phyloP scores from a whole-genome alignment of 2,329 filamentous ascomycete genomes.

The Arthrinium puccinioides region DNA sequence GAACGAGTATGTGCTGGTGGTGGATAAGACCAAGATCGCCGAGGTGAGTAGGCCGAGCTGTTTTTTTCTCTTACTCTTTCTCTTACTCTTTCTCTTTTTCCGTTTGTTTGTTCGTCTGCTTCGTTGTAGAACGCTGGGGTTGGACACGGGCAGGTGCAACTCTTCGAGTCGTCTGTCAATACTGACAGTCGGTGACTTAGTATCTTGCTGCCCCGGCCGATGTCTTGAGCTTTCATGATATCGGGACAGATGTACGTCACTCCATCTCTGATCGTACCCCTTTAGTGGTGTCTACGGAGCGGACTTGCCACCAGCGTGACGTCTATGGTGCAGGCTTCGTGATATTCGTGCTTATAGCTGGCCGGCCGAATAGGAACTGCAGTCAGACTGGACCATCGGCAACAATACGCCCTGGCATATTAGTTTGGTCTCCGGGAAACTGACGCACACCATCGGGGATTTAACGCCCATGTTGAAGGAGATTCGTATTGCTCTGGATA shows the following conservation, averaged over 20 bases:
- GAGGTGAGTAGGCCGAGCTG: background rate
- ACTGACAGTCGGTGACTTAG: background rate
- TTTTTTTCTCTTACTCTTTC: too few species aligned
- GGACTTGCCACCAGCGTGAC: too few species aligned
- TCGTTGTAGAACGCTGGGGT: too few species aligned
- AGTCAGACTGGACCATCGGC: conserved; percentile 1
- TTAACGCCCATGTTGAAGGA: conserved; percentile 1
- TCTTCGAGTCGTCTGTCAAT: too few species aligned
- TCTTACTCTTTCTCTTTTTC: too few species aligned
- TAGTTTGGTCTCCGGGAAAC: background rate
- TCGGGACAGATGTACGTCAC: background rate
- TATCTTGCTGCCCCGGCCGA: background rate
- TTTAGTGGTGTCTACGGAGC: too few species aligned
- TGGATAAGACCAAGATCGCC: background rate
- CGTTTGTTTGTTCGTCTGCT: too few species aligned
- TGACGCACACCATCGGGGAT: background rate
- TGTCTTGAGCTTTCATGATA: background rate
- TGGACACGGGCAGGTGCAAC: too few species aligned
- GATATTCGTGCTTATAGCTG: background rate
- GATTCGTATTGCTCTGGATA: background rate
- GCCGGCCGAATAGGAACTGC: too few species aligned
- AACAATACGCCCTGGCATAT: background rate
- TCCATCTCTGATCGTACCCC: background rate
- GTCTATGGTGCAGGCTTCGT: too few species aligned
- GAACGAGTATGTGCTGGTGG: conserved; percentile 1